Evolutionary conservation across 176 grass and related monocot genomes (phyloP), one percentile per base, ranked within the genome.

Genomic region (Carex myosuroides): DNA sequence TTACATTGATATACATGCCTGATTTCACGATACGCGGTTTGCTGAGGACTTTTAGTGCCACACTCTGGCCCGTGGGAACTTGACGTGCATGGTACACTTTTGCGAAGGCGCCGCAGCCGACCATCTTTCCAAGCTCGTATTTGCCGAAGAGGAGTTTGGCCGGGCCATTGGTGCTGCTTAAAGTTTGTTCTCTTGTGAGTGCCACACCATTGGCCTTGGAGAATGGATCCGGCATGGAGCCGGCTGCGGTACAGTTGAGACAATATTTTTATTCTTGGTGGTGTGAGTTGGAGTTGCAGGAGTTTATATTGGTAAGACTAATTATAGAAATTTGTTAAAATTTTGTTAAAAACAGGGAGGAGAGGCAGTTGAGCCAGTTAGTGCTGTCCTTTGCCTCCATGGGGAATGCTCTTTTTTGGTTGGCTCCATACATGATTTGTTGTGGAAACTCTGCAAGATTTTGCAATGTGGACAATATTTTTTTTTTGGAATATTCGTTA

Each of bases 11-110:
- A 57, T 50, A 56, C 8, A 84, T 46, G 16, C 88, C 70, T 22
- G 72, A 68, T 18, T 42, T 64, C 37, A 84, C 71, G 14, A 84
- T 21, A 11, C 73, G 70, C 3, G 57, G 42, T 64, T 85, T 89
- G 78, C 57, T 46, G 22, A 90, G 70, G 46, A 84, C 50, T 58
- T 90, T 90, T 24, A 90, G 8, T 32, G 88, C 88, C 10, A 90
- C 88, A 17, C 46, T 70, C 50, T 68, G 69, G 18, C 84, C 88
- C 3, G 79, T 57, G 14, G 24, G n/a, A 10, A 64, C 16, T 6
- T 78, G 21, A 17, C 88, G 88, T 12, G 70, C 88, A 44, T 70
- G 85, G 71, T 87, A 87, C 5, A 90, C 88, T 67, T 79, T 86
- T 29, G 79, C 85, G 3, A 85, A 85, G 44, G 88, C 85, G 16